Evolutionary conservation across 257 asterid species (phyloP).

Genomic region (Prunella vulgaris): DNA sequence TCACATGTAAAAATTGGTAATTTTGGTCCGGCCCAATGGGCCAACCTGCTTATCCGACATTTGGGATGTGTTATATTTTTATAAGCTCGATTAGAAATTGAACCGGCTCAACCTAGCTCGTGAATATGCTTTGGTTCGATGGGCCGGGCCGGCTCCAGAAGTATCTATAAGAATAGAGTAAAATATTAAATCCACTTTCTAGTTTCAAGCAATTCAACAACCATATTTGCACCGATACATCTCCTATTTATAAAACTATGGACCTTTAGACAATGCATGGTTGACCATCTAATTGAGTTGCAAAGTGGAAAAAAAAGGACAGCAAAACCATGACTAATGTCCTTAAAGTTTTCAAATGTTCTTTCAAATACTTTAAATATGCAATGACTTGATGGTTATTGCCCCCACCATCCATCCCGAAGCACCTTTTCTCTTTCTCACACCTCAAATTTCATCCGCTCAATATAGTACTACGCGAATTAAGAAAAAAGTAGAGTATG

Average conservation of each 20-base stretch:
- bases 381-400: constrained; percentile 22
- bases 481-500: no score
- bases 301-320: constrained; percentile 45
- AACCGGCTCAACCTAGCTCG: no score
- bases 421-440: constrained; percentile 25
- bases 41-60: no score
- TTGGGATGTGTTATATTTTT: no score
- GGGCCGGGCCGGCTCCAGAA: no score
- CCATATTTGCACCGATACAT: not conserved
- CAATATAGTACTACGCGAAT: not conserved
- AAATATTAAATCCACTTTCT: constrained; percentile 4
- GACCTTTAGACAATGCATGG: constrained; percentile 8
- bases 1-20: no score
- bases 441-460: constrained; percentile 39
- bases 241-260: constrained; percentile 26
- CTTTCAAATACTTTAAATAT: constrained; percentile 18
- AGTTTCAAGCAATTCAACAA: not conserved
- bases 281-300: constrained; percentile 27
- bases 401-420: constrained; percentile 45
- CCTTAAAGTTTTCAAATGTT: constrained; percentile 19
- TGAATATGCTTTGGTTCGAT: no score
- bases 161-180: not conserved
- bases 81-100: no score
- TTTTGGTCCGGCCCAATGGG: no score
- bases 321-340: constrained; percentile 38